phyloP scores from a whole-genome alignment of 2,329 filamentous ascomycete species.

The Cordyceps militaris region DNA sequence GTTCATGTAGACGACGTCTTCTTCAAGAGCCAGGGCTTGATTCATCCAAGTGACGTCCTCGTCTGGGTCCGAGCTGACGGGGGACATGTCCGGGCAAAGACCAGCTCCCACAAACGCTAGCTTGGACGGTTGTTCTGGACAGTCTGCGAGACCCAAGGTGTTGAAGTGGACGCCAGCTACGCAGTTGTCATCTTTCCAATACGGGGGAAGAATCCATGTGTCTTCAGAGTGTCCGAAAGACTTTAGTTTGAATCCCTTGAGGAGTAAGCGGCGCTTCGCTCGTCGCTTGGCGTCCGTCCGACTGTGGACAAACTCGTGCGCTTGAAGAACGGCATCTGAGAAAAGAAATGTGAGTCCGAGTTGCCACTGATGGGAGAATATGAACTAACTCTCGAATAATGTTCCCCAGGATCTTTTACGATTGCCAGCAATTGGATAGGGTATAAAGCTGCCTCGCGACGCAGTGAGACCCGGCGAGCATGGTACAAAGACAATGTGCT shows the following conservation, averaged over 20 bases:
- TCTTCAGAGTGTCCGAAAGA: neutral
- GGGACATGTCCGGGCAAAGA: neutral
- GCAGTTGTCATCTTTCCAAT: conserved; percentile 2
- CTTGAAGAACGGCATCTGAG: neutral
- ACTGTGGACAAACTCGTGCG: neutral
- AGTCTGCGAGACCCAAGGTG: conserved; percentile 2
- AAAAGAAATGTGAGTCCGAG: neutral
- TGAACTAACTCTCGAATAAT: neutral
- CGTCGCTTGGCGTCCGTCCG: neutral
- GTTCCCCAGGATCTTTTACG: neutral
- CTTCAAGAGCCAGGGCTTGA: neutral
- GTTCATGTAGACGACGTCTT: neutral
- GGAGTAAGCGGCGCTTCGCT: neutral
- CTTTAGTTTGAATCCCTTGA: neutral
- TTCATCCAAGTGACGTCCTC: neutral
- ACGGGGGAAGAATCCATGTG: neutral
- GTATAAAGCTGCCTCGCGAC: neutral
- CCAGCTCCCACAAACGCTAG: conserved; percentile 4
- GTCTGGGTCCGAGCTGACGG: neutral
- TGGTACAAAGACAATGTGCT: neutral
- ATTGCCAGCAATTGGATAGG: neutral
- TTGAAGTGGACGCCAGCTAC: conserved; percentile 4
- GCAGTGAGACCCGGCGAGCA: conserved; percentile 1
- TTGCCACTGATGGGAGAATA: no score
- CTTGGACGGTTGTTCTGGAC: conserved; percentile 1